Evolutionary conservation across 306 rosid genomes (phyloP), one percentile per base, ranked within the genome.

Genomic region (Dryas alaskensis): DNA sequence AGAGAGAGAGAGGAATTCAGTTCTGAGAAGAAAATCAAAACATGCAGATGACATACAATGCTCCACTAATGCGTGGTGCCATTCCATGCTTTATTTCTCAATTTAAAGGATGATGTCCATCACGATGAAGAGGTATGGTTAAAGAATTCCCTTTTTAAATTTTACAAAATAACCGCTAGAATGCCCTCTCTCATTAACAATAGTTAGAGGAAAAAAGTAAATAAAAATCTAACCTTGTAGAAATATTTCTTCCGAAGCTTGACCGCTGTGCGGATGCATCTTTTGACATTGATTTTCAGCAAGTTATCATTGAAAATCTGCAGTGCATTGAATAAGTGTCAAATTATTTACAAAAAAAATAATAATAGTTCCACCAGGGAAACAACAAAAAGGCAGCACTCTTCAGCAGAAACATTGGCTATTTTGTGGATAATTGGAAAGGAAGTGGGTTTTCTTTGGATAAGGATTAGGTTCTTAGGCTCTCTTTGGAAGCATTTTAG

Each of bases 271-370:
- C 80, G 84, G 81, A 90, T 72, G 74, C 93, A 86, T 78, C 96
- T 87, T 85, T 83, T 93, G 53, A 91, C 96, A 80, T 84, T 79
- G 78, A 93, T 86, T 87, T 83, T 87, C 84, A 93, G 81, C 85
- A 89, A 79, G 4, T 90, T 93, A 83, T 93, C 98, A 74, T 93
- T 93, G 82, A 90, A 90, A 78, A 90, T 86, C 98, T 93, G 90
- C 58, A 77, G 71, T n/a, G 51, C 67, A 48, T 45, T 59, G 68
- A 73, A 46, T 51, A 73, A 60, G 65, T 31, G 66, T 68, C 45
- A 72, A 79, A 37, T 8, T 57, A 59, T 31, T 46, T 45, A 16
- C 10, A 40, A 5, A 13, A 13, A 22, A 22, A 22, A 4, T 40
- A 43, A 42, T 6, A 17, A 25, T 0, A 54, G 25, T 37, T 4